Evolutionary conservation across 1,139 yeast genomes (phyloP).

Genomic region (Candida sp.): DNA sequence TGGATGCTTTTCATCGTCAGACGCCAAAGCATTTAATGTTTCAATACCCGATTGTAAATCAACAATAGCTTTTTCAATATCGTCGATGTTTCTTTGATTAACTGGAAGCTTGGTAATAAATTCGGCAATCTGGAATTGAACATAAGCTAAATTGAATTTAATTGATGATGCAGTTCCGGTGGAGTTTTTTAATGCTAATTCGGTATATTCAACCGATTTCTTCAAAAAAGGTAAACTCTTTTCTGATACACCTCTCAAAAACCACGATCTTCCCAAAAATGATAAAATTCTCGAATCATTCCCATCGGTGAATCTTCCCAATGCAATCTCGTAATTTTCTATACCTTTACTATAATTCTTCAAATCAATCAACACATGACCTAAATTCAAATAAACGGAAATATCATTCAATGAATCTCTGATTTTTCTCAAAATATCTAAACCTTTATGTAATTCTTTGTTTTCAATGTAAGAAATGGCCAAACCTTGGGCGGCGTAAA

Average conservation of each 20-base stretch:
- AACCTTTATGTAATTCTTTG: constrained; percentile 71
- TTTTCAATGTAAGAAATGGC: constrained; percentile 93
- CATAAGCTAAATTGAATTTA: constrained; percentile 77
- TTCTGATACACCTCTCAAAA: constrained; percentile 72
- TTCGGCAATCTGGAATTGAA: constrained; percentile 87
- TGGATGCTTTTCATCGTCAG: constrained; percentile 51
- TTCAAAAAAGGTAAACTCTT: constrained; percentile 57
- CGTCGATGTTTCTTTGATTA: constrained; percentile 58
- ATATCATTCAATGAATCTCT: constrained; percentile 87
- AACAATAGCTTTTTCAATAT: constrained; percentile 54
- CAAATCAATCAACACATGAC: constrained; percentile 82
- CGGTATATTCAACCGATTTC: constrained; percentile 61
- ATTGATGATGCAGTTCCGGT: constrained; percentile 37
- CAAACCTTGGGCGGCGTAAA: constrained; percentile 97
- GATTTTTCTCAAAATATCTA: constrained; percentile 83
- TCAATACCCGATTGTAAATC: constrained; percentile 66
- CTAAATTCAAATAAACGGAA: constrained; percentile 80
- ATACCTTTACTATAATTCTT: constrained; percentile 84
- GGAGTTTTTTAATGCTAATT: constrained; percentile 48
- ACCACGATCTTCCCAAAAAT: constrained; percentile 89
- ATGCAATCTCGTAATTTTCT: constrained; percentile 83
- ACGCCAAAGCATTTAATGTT: constrained; percentile 56
- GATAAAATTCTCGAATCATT: constrained; percentile 64
- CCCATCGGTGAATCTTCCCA: constrained; percentile 61
- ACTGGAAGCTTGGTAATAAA: constrained; percentile 63